Conservation (phyloP, 495 filamentous ascomycete species). For the Aspergillus avenaceus region DNA sequence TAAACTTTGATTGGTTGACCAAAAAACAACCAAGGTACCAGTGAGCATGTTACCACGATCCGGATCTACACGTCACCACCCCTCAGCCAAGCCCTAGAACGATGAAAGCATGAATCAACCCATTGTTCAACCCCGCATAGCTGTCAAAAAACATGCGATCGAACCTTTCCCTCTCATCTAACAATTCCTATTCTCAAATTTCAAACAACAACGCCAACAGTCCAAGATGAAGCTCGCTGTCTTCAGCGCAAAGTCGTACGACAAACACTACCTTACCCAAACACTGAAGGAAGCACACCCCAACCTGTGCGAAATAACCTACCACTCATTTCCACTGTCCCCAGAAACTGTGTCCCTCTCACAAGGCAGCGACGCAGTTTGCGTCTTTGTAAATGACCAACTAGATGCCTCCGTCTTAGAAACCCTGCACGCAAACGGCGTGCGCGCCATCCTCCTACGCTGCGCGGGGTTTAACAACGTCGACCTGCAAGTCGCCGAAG, state of each 20-base stretch:
- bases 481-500: constrained; percentile 52
- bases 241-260: constrained; percentile 61
- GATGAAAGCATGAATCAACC: not conserved
- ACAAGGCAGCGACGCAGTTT: constrained; percentile 51
- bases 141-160: not conserved
- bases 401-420: constrained; percentile 48
- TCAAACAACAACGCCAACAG: not conserved
- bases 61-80: not conserved
- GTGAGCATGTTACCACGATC: not conserved
- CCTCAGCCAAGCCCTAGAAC: not conserved
- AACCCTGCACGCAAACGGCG: constrained; percentile 42
- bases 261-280: constrained; percentile 45
- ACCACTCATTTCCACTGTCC: constrained; percentile 54
- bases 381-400: constrained; percentile 69
- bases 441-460: constrained; percentile 58
- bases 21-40: too few species aligned
- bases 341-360: constrained; percentile 54
- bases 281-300: constrained; percentile 20
- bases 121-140: not conserved
- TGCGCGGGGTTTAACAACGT: constrained; percentile 72
- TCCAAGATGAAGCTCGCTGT: constrained; percentile 55
- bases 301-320: constrained; percentile 37
- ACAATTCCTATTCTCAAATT: not conserved
- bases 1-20: too few species aligned
- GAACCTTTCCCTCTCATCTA: not conserved